Conservation (phyloP, 129 eudicot species). For the Artemisia argyi region DNA sequence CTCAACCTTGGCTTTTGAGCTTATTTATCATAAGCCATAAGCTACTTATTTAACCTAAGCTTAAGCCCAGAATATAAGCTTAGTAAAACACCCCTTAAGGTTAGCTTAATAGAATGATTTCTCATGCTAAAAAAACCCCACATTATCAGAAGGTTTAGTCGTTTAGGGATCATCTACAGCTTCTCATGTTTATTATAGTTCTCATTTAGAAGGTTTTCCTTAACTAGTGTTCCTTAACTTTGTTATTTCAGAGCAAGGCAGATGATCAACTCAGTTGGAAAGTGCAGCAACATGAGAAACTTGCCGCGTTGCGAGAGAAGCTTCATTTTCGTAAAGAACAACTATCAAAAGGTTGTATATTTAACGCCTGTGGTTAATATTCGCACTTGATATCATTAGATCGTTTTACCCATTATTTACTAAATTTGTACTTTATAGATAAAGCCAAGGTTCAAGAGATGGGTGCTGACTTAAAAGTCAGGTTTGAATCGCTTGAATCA, state of each 20-base stretch:
- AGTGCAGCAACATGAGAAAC: slow-evolving; percentile 79
- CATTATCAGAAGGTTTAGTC: no score
- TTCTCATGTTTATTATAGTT: neutral
- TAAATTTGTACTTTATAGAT: slow-evolving; percentile 45
- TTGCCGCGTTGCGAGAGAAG: slow-evolving; percentile 75
- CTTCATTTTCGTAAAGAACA: slow-evolving; percentile 74
- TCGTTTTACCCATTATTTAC: slow-evolving; percentile 5
- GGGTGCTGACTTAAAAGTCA: slow-evolving; percentile 63
- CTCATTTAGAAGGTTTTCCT: neutral
- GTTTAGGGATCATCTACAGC: no score
- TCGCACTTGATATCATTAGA: neutral
- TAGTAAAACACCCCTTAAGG: no score
- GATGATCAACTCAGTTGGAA: slow-evolving; percentile 96
- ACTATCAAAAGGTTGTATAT: slow-evolving; percentile 56
- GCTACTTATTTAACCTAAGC: no score
- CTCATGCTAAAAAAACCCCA: no score
- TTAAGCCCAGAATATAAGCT: no score
- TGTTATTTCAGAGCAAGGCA: slow-evolving; percentile 70
- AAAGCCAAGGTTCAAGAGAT: slow-evolving; percentile 75
- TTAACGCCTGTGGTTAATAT: slow-evolving; percentile 12
- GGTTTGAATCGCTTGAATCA: slow-evolving; percentile 72
- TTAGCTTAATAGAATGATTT: no score
- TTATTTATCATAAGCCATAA: no score
- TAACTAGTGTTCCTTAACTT: neutral
- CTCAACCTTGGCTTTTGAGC: no score